These are phyloP conservation scores for Clavariopsis aquatica DNA, from an alignment of 495 filamentous ascomycete genomes.

Conservation along the genomic window DNA sequence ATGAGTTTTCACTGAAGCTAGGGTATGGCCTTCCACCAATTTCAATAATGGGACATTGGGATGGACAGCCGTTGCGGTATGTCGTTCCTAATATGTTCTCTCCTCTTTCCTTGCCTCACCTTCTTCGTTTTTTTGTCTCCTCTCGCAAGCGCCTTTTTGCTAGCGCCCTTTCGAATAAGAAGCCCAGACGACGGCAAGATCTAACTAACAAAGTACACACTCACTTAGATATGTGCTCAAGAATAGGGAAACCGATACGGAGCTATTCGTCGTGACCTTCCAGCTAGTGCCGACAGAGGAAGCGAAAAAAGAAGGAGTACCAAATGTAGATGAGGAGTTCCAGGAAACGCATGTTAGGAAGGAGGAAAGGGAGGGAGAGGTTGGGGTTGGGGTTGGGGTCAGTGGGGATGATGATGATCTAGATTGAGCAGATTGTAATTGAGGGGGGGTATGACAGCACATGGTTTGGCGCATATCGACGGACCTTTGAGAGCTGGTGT, in stretches of 20 bases:
- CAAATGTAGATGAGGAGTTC: conserved; percentile 22
- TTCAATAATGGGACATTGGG: conserved; percentile 79
- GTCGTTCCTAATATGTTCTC: conserved; percentile 15
- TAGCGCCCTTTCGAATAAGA: too few relatives aligned
- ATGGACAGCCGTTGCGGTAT: conserved; percentile 61
- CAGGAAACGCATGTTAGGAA: conserved; percentile 20
- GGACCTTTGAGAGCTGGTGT: not conserved
- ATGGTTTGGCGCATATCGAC: not conserved
- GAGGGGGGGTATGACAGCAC: not conserved
- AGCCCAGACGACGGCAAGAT: conserved; percentile 2
- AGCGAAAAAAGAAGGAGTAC: conserved; percentile 55
- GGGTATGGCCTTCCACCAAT: conserved; percentile 81
- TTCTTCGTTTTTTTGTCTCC: conserved; percentile 6
- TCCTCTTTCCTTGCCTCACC: not conserved
- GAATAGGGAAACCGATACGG: conserved; percentile 65
- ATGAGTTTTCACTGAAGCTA: conserved; percentile 73
- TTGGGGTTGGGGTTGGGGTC: not conserved
- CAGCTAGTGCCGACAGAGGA: conserved; percentile 66
- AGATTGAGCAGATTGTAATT: conserved; percentile 19
- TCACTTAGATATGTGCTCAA: conserved; percentile 84
- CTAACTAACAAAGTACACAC: conserved; percentile 56
- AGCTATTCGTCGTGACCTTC: conserved; percentile 79
- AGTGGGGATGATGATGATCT: conserved; percentile 32
- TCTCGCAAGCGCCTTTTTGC: not conserved
- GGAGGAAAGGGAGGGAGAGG: not conserved